Percentiles rank a stretch among this genome's conserved stretches.
Evolutionary conservation across 129 eudicot genomes (phyloP).

Genomic region (Erigeron canadensis): DNA sequence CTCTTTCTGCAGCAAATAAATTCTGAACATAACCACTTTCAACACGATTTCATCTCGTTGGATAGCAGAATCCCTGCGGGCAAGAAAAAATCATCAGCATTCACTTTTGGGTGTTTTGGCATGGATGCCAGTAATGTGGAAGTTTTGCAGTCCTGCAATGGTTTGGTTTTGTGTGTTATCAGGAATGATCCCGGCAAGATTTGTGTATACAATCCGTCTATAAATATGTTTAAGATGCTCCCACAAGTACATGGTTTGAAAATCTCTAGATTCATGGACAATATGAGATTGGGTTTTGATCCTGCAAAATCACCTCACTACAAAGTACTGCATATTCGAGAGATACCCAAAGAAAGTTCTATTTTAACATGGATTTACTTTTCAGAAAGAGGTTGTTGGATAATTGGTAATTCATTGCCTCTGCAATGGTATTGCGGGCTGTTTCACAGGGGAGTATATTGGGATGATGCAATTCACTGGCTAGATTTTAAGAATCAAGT

Average conservation of each 20-base stretch:
- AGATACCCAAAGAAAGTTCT: no score
- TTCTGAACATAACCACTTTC: no score
- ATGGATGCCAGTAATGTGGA: neutral
- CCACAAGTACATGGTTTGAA: neutral
- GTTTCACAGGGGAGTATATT: neutral
- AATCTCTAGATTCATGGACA: neutral
- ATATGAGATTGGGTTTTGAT: neutral
- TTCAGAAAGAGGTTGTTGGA: neutral
- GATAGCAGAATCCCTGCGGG: neutral
- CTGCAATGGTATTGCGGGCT: neutral
- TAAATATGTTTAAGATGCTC: neutral
- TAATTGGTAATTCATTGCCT: neutral
- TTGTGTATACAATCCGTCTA: neutral
- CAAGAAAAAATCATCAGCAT: neutral
- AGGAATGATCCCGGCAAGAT: neutral
- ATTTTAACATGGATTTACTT: neutral
- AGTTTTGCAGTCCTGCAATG: neutral
- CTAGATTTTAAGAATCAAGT: neutral
- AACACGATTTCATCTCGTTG: neutral
- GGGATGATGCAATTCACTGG: neutral
- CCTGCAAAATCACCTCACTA: neutral
- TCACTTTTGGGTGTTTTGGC: neutral
- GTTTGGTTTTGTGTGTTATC: neutral
- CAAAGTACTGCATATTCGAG: neutral
- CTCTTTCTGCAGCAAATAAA: no score